phyloP scores from a whole-genome alignment of 78 protist genomes.

The Polysphondylium violaceum region DNA sequence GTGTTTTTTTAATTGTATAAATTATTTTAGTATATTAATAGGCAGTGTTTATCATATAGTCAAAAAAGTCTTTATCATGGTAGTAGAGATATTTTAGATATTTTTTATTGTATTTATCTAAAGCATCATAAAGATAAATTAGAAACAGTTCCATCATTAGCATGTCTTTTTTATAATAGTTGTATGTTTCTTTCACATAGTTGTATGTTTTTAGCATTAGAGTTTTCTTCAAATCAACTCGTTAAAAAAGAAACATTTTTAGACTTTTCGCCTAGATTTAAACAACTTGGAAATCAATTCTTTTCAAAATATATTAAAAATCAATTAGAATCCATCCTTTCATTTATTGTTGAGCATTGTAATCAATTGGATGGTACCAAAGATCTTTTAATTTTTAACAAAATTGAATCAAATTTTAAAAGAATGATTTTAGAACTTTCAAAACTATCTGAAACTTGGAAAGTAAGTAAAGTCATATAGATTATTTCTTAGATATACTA shows the following conservation, averaged over 20 bases:
- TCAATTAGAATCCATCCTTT: slow-evolving; percentile 11
- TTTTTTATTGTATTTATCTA: slow-evolving; percentile 21
- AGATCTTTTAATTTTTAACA: slow-evolving; percentile 1
- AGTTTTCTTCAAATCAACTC: not conserved
- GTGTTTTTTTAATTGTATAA: no score
- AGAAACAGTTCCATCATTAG: slow-evolving; percentile 14
- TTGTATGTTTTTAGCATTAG: slow-evolving; percentile 20
- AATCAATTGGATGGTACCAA: slow-evolving; percentile 38
- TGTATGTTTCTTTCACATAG: slow-evolving; percentile 47
- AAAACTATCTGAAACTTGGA: slow-evolving; percentile 48
- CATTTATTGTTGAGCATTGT: slow-evolving; percentile 19
- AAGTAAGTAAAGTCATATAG: slow-evolving; percentile 19
- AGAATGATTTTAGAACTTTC: slow-evolving; percentile 25
- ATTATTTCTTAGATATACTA: no score
- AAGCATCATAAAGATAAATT: slow-evolving; percentile 18
- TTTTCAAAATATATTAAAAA: slow-evolving; percentile 5
- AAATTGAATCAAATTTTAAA: slow-evolving; percentile 46
- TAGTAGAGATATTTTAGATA: slow-evolving; percentile 59
- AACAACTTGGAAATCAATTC: slow-evolving; percentile 13
- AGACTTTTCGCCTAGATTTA: slow-evolving; percentile 34
- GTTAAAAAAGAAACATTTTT: slow-evolving; percentile 29
- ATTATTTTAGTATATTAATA: no score
- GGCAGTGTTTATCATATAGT: not conserved
- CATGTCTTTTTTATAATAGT: slow-evolving; percentile 63
- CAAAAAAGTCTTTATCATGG: slow-evolving; percentile 39